Conservation (phyloP, 352 stramenopile species). For the Phytopythium boreale region DNA sequence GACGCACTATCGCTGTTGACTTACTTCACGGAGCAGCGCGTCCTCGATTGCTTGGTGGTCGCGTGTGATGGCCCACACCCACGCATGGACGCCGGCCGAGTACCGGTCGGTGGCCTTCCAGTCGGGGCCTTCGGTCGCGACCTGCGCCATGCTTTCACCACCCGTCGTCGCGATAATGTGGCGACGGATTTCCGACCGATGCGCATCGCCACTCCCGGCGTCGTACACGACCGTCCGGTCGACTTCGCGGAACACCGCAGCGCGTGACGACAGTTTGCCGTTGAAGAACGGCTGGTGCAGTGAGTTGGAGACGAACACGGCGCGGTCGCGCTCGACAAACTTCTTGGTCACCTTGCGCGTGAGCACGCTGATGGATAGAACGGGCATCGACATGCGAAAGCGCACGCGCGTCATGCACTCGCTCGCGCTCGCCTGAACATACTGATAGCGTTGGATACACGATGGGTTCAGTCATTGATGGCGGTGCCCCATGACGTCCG, state of each 20-base stretch:
- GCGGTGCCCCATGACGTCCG: neutral
- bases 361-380: constrained; percentile 3
- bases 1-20: neutral
- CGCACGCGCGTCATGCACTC: constrained; percentile 3
- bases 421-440: neutral
- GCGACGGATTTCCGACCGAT: constrained; percentile 2
- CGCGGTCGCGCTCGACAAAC: constrained; percentile 4
- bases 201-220: neutral
- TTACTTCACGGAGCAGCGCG: neutral
- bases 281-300: constrained; percentile 10
- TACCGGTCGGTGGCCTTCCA: neutral
- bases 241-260: constrained; percentile 1
- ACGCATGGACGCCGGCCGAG: constrained; percentile 1
- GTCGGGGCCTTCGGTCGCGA: neutral
- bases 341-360: constrained; percentile 8
- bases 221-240: constrained; percentile 5
- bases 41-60: neutral
- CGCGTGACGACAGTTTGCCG: constrained; percentile 3
- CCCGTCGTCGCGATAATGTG: constrained; percentile 4
- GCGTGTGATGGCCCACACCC: constrained; percentile 3
- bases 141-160: neutral
- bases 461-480: neutral
- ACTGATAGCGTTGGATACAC: neutral
- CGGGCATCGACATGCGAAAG: neutral
- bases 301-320: constrained; percentile 8